Conservation (phyloP, 441 rosid genomes). For the Codiaeum variegatum region DNA sequence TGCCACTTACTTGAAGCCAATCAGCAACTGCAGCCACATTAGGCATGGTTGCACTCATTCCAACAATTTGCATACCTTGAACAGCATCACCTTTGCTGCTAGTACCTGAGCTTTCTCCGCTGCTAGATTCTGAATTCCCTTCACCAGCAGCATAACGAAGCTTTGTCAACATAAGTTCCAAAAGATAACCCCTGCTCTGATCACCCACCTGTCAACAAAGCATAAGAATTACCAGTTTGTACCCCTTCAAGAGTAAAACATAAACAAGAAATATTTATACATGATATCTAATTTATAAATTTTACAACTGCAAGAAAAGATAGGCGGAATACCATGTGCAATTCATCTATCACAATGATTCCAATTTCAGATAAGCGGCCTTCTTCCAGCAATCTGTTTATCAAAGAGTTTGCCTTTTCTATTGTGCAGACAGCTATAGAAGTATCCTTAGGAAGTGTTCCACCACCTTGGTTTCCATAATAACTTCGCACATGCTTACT, state of each 20-base stretch:
- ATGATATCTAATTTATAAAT: neutral
- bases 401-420: conserved; percentile 92
- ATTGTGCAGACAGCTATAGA: conserved; percentile 97
- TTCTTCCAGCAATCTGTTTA: conserved; percentile 93
- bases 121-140: conserved; percentile 73
- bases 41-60: conserved; percentile 99
- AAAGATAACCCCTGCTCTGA: conserved; percentile 93
- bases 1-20: conserved; percentile 89
- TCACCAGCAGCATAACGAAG: conserved; percentile 98
- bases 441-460: conserved; percentile 93
- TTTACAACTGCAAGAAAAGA: conserved; percentile 9
- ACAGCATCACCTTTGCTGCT: conserved; percentile 79
- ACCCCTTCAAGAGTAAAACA: neutral
- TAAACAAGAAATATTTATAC: neutral
- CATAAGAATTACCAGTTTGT: conserved; percentile 19
- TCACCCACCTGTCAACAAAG: conserved; percentile 77
- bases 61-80: conserved; percentile 92
- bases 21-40: conserved; percentile 96
- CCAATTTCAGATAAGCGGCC: conserved; percentile 94
- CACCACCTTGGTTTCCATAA: conserved; percentile 97
- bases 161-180: conserved; percentile 94
- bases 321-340: conserved; percentile 76
- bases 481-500: conserved; percentile 91
- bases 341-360: conserved; percentile 93
- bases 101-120: conserved; percentile 85